phyloP scores from a whole-genome alignment of 352 stramenopile genomes.

The Stephanocyclus meneghinianus region DNA sequence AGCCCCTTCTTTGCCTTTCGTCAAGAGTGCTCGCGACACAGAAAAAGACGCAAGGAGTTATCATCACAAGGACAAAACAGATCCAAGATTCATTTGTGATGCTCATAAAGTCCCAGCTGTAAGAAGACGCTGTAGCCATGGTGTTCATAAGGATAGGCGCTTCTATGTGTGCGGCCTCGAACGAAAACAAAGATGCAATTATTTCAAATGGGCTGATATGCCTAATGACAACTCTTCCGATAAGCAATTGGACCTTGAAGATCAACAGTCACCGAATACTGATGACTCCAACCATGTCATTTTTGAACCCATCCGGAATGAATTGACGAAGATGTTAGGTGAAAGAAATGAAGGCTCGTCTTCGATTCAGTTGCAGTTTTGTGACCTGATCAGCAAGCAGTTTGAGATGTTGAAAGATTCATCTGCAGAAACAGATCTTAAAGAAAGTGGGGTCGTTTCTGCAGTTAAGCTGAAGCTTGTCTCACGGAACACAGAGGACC shows the following conservation, averaged over 20 bases:
- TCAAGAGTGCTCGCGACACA: slow-evolving; percentile 8
- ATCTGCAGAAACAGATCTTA: slow-evolving; percentile 5
- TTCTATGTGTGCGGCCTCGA: slow-evolving; percentile 84
- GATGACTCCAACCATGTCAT: slow-evolving; percentile 23
- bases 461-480: slow-evolving; percentile 17
- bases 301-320: slow-evolving; percentile 36
- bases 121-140: slow-evolving; percentile 65
- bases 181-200: slow-evolving; percentile 64
- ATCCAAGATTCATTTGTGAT: slow-evolving; percentile 77
- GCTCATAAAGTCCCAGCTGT: slow-evolving; percentile 75
- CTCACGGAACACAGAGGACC: slow-evolving; percentile 45
- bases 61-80: slow-evolving; percentile 67
- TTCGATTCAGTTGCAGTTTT: slow-evolving; percentile 46
- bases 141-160: slow-evolving; percentile 75
- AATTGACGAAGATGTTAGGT: slow-evolving; percentile 49
- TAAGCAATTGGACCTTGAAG: background rate
- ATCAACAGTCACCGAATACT: background rate
- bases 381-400: slow-evolving; percentile 34
- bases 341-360: background rate
- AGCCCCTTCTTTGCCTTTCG: slow-evolving; percentile 12
- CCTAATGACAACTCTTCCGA: slow-evolving; percentile 9
- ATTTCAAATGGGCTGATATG: slow-evolving; percentile 32
- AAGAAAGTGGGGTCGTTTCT: slow-evolving; percentile 1
- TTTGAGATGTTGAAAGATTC: slow-evolving; percentile 50
- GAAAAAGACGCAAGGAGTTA: slow-evolving; percentile 32